These are phyloP conservation scores for Vitis amurensis DNA, from an alignment of 164 flowering plant genomes.

Conservation along the genomic window DNA sequence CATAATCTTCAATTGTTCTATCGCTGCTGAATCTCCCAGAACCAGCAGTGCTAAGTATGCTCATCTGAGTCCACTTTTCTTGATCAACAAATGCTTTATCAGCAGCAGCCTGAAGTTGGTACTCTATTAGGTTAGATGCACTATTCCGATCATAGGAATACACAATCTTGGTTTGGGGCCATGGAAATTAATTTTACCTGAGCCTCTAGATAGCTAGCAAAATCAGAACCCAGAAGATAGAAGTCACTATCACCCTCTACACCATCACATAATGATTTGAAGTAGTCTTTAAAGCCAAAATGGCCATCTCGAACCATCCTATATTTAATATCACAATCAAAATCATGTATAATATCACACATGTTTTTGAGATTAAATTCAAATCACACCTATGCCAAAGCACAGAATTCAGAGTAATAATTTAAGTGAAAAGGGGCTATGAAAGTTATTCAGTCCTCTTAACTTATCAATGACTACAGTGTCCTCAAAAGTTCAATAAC, in stretches of 20 bases:
- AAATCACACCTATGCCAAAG: too few species aligned
- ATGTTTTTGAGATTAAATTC: too few species aligned
- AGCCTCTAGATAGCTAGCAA: constrained; percentile 58
- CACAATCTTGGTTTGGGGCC: not conserved
- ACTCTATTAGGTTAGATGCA: not conserved
- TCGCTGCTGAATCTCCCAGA: constrained; percentile 64
- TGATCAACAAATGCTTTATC: constrained; percentile 57
- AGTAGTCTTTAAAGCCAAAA: constrained; percentile 58
- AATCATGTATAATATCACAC: not conserved
- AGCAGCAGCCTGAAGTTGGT: constrained; percentile 43
- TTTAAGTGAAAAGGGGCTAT: too few species aligned
- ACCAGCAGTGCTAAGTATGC: constrained; percentile 56
- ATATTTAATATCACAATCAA: not conserved
- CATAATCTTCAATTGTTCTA: constrained; percentile 52
- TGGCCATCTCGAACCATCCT: constrained; percentile 68
- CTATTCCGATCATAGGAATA: not conserved
- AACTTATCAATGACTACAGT: too few species aligned
- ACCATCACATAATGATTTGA: constrained; percentile 50
- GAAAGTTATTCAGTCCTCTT: too few species aligned
- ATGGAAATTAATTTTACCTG: constrained; percentile 35
- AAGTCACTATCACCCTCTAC: constrained; percentile 46
- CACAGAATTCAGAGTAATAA: too few species aligned
- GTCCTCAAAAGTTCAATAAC: too few species aligned
- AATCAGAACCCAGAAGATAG: constrained; percentile 61
- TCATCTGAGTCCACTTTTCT: constrained; percentile 56